Evolutionary conservation across 2,329 filamentous ascomycete genomes (phyloP).

Genomic region (Didymella arachidicola): DNA sequence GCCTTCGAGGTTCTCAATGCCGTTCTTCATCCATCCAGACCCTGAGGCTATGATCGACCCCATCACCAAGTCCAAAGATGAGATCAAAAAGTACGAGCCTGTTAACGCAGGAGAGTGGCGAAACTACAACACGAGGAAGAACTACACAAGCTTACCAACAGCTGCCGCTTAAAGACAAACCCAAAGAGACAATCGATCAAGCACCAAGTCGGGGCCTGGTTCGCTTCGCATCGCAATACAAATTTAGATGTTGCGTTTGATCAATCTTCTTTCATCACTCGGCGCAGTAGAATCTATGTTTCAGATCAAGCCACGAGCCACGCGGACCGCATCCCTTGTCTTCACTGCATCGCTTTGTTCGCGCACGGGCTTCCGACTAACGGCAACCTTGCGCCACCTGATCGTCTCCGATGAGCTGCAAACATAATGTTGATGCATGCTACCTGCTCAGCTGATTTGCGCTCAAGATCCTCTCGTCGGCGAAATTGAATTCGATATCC

Average conservation of each 20-base stretch:
- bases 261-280: background rate
- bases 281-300: slow-evolving; percentile 14
- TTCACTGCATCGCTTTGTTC: slow-evolving; percentile 25
- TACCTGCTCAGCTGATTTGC: background rate
- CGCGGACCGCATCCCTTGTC: slow-evolving; percentile 18
- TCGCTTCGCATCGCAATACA: background rate
- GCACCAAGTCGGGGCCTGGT: background rate
- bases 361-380: slow-evolving; percentile 19
- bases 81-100: slow-evolving; percentile 49
- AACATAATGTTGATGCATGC: background rate
- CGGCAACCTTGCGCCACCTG: slow-evolving; percentile 15
- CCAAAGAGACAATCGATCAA: background rate
- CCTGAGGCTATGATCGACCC: slow-evolving; percentile 47
- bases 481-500: background rate
- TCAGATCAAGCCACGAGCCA: slow-evolving; percentile 13
- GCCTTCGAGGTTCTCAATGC: slow-evolving; percentile 49
- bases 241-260: background rate
- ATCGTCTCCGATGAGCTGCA: background rate
- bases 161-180: slow-evolving; percentile 3
- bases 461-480: slow-evolving; percentile 1
- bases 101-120: slow-evolving; percentile 49
- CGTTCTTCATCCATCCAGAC: slow-evolving; percentile 51
- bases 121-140: slow-evolving; percentile 43
- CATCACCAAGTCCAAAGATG: slow-evolving; percentile 41
- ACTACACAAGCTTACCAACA: slow-evolving; percentile 28